Conservation (phyloP, 805 yeast genomes). For the Kluyveromyces wickerhamii region DNA sequence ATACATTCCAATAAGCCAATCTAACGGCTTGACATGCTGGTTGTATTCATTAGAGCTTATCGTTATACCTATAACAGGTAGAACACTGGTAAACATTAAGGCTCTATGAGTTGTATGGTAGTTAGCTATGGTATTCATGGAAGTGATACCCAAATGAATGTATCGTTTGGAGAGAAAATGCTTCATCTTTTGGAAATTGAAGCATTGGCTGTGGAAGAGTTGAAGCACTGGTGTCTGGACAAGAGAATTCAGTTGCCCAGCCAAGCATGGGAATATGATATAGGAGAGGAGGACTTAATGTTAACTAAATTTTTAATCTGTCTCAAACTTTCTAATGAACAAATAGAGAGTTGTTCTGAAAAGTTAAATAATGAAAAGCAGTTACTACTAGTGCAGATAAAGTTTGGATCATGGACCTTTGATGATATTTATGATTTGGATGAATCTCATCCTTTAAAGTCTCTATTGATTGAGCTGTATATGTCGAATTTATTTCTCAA, state of each 20-base stretch:
- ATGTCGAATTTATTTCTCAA: slow-evolving; percentile 2
- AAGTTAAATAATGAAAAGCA: background rate
- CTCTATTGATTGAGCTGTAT: background rate
- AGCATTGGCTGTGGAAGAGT: background rate
- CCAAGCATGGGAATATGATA: background rate
- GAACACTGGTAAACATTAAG: too few species aligned
- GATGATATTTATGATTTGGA: slow-evolving; percentile 1
- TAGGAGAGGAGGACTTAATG: background rate
- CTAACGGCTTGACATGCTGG: too few species aligned
- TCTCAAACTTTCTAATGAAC: slow-evolving; percentile 1
- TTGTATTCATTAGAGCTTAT: too few species aligned
- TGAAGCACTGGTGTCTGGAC: slow-evolving; percentile 3
- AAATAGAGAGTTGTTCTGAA: background rate
- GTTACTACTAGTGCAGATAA: background rate
- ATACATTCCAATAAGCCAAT: too few species aligned
- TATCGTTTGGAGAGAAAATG: slow-evolving; percentile 1
- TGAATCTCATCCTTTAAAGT: background rate
- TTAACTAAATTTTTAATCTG: slow-evolving; percentile 3
- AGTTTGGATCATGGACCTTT: slow-evolving; percentile 1
- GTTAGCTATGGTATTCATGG: slow-evolving; percentile 2
- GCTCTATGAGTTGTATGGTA: slow-evolving; percentile 3
- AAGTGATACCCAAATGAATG: slow-evolving; percentile 1
- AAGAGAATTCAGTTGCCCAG: background rate
- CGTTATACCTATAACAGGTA: too few species aligned
- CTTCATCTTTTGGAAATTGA: slow-evolving; percentile 4